A percentile compares a stretch with the other conserved stretches of the same genome.
phyloP scores from a whole-genome alignment of 2,329 filamentous ascomycete genomes.

The Sarocladiaceae sp. region DNA sequence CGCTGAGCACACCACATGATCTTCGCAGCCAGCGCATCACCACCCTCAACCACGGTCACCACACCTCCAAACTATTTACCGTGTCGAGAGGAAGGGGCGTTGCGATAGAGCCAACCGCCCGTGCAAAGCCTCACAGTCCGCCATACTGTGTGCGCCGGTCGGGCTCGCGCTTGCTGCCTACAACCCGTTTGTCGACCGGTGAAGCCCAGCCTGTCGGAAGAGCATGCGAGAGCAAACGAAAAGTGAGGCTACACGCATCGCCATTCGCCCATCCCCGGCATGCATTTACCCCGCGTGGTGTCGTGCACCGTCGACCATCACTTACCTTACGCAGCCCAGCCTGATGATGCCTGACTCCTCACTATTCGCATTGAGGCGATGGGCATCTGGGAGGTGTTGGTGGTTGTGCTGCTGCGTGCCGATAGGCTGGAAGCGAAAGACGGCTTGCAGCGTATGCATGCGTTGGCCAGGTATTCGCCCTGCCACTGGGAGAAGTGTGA shows the following conservation, averaged over 20 bases:
- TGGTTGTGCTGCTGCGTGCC: conserved; percentile 13
- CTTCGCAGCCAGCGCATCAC: background rate
- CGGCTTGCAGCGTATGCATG: conserved; percentile 21
- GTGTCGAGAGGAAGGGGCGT: background rate
- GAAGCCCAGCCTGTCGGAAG: conserved; percentile 7
- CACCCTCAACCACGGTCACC: background rate
- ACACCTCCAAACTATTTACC: background rate
- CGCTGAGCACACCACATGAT: conserved; percentile 2
- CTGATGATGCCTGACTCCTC: conserved; percentile 15
- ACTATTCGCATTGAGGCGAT: conserved; percentile 3
- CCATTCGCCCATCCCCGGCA: too few relatives aligned
- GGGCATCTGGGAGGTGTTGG: conserved; percentile 14
- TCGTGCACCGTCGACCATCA: conserved; percentile 11
- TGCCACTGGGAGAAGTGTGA: conserved; percentile 16
- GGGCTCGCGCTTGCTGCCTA: background rate
- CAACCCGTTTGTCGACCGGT: background rate
- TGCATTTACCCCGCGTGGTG: conserved; percentile 24
- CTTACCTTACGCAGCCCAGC: conserved; percentile 16
- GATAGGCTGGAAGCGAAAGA: conserved; percentile 12
- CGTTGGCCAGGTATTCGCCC: conserved; percentile 18
- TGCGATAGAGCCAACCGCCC: background rate
- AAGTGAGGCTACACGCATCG: conserved; percentile 7
- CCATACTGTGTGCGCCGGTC: background rate
- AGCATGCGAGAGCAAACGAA: conserved; percentile 17
- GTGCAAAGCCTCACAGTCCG: background rate